phyloP scores from a whole-genome alignment of 768 basidiomycete genomes.

The Lentinula detonsa region DNA sequence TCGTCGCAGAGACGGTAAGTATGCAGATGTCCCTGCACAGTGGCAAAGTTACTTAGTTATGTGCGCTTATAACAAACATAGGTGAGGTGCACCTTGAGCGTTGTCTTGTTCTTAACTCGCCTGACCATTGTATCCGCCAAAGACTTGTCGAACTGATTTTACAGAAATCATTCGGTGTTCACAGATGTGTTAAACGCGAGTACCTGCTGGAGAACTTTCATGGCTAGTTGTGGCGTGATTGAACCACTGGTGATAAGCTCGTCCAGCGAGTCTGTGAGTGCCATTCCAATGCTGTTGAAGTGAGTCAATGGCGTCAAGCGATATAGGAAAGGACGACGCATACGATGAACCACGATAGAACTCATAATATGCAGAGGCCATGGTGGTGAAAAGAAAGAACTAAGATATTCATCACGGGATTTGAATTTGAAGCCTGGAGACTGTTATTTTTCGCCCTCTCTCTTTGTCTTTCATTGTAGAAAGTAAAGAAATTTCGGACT shows the following conservation, averaged over 20 bases:
- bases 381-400: neutral
- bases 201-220: slow-evolving; percentile 98
- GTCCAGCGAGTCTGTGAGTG: slow-evolving; percentile 95
- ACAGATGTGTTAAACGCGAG: neutral
- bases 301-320: neutral
- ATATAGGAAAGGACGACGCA: slow-evolving; percentile 22
- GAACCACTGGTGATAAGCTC: slow-evolving; percentile 95
- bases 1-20: slow-evolving; percentile 94
- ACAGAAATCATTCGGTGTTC: neutral
- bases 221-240: slow-evolving; percentile 95
- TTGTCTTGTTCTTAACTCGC: slow-evolving; percentile 92
- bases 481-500: no score
- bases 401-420: neutral
- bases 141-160: slow-evolving; percentile 86
- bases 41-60: slow-evolving; percentile 5
- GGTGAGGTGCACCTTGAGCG: slow-evolving; percentile 65
- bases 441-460: no score
- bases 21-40: slow-evolving; percentile 71
- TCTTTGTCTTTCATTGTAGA: no score
- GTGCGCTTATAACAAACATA: neutral
- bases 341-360: slow-evolving; percentile 91
- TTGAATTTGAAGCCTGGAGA: neutral
- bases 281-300: slow-evolving; percentile 81
- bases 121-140: slow-evolving; percentile 89
- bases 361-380: slow-evolving; percentile 59